Evolutionary conservation across 2,329 filamentous ascomycete species (phyloP), one percentile per base, ranked within the genome.

Genomic region (Sarocladium oryzae): DNA sequence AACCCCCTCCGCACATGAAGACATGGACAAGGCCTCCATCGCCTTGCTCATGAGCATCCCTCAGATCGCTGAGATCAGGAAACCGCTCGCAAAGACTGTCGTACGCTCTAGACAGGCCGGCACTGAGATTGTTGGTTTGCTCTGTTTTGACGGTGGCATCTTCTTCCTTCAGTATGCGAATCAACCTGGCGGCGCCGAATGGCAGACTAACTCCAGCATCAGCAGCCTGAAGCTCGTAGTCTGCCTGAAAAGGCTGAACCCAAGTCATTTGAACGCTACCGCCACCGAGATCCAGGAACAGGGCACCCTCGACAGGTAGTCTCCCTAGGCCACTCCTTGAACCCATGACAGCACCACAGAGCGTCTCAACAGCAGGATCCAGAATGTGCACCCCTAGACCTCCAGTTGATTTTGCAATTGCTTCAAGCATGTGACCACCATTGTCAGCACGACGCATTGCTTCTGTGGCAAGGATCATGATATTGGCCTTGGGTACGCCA

Each of bases 1-100:
- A 95, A 0, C 91, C 91, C 21, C 91, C 91, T 38, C 91, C 91
- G 55, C 88, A 95, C 52, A 96, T 82, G 64, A 91, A 96, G 8
- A 96, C 73, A 30, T 86, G 81, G 52, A 90, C 74, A 4, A 78
- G 78, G 46, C 57, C 55, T 36, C 60, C 54, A 30, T 59, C 54
- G 26, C 60, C 59, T 16, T 54, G 56, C 20, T 65, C 59, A 24
- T 69, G 64, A 13, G 73, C 71, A 18, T 66, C 59, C 11, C 55
- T 62, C 35, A 69, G 62, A 48, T 60, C 60, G 33, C 61, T 55
- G 0, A 91, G 81, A 1, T 60, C 59, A 3, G 77, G 69, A 54
- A 81, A 83, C 35, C 61, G 65, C 37, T 60, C 58, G 55, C 74
- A 71, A 24, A 84, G 64, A n/a, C 67, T 69, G 15, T 69, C 64